These are phyloP conservation scores for Exophiala mesophila DNA, from an alignment of 2,329 filamentous ascomycete genomes.

Conservation along the genomic window DNA sequence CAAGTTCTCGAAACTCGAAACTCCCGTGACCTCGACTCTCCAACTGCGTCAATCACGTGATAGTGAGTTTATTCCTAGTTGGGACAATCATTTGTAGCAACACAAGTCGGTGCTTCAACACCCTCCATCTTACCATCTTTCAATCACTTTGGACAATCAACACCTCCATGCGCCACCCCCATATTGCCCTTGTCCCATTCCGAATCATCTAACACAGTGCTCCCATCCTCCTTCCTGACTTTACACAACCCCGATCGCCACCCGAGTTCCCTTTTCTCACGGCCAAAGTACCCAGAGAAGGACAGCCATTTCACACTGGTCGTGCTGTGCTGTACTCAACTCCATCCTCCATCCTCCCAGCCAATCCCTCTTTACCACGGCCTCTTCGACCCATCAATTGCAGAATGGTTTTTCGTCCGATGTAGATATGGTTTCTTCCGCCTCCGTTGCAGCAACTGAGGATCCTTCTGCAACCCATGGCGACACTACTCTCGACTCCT, in stretches of 20 bases:
- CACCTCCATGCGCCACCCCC: not conserved
- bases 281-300: too few relatives aligned
- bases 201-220: not conserved
- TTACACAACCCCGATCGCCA: too few relatives aligned
- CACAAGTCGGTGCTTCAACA: too few relatives aligned
- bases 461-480: conserved; percentile 7
- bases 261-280: too few relatives aligned
- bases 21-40: too few relatives aligned
- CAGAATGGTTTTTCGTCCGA: conserved; percentile 21
- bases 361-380: conserved; percentile 24
- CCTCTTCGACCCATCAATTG: conserved; percentile 15
- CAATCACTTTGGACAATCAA: not conserved
- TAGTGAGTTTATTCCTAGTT: too few relatives aligned
- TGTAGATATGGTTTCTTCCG: conserved; percentile 17
- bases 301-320: too few relatives aligned
- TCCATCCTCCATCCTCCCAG: conserved; percentile 11
- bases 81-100: too few relatives aligned
- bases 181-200: not conserved
- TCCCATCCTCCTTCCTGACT: not conserved
- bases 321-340: conserved; percentile 1
- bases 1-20: too few relatives aligned
- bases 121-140: too few relatives aligned
- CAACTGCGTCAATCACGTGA: too few relatives aligned
- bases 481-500: conserved; percentile 4
- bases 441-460: conserved; percentile 12